Percentiles rank a stretch among this genome's conserved stretches.
phyloP scores from a whole-genome alignment of 2,329 filamentous ascomycete genomes.

The Colletotrichum musae region DNA sequence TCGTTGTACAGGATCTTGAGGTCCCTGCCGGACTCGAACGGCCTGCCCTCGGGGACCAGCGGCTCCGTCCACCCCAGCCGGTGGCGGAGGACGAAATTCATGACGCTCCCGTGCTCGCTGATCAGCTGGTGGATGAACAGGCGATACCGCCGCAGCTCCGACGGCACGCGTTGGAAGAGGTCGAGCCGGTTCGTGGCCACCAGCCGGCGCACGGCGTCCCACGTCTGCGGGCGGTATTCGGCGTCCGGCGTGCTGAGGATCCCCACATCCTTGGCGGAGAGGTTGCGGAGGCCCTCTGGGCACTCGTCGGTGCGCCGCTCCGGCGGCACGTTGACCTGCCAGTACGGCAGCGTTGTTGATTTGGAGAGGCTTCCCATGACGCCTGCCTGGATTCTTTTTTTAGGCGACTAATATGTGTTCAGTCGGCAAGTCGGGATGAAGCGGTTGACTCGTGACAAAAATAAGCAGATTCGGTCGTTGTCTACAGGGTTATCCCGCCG shows the following conservation, averaged over 20 bases:
- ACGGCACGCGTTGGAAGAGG: slow-evolving; percentile 82
- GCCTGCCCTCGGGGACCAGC: slow-evolving; percentile 47
- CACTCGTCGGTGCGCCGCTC: slow-evolving; percentile 75
- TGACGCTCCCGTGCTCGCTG: slow-evolving; percentile 80
- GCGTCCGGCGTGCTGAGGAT: slow-evolving; percentile 81
- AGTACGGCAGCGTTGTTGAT: slow-evolving; percentile 70
- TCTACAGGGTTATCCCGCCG: slow-evolving; percentile 23
- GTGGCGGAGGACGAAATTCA: slow-evolving; percentile 80
- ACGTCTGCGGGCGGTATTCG: slow-evolving; percentile 74
- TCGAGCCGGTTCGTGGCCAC: slow-evolving; percentile 78
- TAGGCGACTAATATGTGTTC: background rate
- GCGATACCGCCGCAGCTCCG: slow-evolving; percentile 83
- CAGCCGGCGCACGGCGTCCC: slow-evolving; percentile 78
- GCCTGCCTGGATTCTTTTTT: background rate
- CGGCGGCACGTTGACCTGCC: slow-evolving; percentile 84
- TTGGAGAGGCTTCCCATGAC: slow-evolving; percentile 34
- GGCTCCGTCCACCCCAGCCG: slow-evolving; percentile 75
- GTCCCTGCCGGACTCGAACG: slow-evolving; percentile 67
- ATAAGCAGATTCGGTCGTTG: background rate
- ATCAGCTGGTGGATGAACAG: slow-evolving; percentile 76
- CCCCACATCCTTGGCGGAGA: slow-evolving; percentile 76
- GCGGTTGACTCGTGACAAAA: background rate
- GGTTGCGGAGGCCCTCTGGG: slow-evolving; percentile 77
- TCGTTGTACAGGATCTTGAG: slow-evolving; percentile 88
- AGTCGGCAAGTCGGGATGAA: background rate